Conservation (phyloP, 495 filamentous ascomycete genomes). For the Chaetomium cochliodes region DNA sequence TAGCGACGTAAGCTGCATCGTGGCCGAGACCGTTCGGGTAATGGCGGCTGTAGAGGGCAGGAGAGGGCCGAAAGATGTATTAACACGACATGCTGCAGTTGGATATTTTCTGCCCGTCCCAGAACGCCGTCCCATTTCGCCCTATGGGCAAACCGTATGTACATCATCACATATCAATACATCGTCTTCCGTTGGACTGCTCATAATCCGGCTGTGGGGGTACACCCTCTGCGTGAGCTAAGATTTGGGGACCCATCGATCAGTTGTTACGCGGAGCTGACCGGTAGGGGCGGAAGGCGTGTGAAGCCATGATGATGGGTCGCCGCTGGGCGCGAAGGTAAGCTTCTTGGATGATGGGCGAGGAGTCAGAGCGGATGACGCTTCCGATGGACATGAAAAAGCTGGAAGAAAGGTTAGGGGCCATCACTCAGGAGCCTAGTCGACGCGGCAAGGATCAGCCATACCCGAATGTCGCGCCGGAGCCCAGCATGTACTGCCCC, state of each 20-base stretch:
- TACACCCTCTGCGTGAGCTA: neutral
- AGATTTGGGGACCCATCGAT: neutral
- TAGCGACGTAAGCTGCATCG: conserved; percentile 11
- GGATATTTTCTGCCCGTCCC: conserved; percentile 12
- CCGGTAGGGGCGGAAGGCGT: conserved; percentile 42
- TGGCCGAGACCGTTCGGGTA: neutral
- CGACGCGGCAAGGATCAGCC: conserved; percentile 20
- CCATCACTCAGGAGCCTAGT: neutral
- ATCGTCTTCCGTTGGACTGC: conserved; percentile 17
- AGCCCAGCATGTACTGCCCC: conserved; percentile 97
- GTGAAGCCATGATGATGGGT: conserved; percentile 61
- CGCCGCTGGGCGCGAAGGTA: conserved; percentile 59
- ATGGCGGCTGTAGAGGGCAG: neutral
- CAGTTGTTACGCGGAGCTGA: conserved; percentile 23
- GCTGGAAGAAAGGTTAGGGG: conserved; percentile 45
- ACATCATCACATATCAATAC: conserved; percentile 31
- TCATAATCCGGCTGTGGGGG: conserved; percentile 7
- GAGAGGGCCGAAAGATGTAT: conserved; percentile 14
- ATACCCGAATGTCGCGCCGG: conserved; percentile 94
- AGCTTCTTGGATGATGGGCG: conserved; percentile 59
- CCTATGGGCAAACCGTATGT: conserved; percentile 24
- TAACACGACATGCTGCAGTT: conserved; percentile 16
- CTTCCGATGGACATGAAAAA: conserved; percentile 99
- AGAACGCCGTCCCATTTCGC: conserved; percentile 29
- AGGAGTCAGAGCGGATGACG: conserved; percentile 82